phyloP scores from a whole-genome alignment of 495 filamentous ascomycete genomes.

The Penicillium parvum region DNA sequence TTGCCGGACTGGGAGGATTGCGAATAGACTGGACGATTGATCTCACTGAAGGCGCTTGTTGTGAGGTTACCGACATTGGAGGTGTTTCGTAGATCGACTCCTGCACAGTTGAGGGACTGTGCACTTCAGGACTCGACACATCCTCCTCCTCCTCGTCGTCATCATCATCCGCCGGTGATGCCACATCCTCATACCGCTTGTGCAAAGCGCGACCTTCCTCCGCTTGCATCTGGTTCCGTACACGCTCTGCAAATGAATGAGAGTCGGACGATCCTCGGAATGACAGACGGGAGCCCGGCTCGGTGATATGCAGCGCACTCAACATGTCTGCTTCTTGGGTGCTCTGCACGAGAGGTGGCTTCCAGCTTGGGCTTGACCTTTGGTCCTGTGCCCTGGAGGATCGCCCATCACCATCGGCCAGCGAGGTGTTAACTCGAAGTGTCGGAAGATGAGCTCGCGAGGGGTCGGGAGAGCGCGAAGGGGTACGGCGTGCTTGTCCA shows the following conservation, averaged over 20 bases:
- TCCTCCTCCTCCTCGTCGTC: conserved; percentile 27
- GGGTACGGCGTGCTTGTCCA: conserved; percentile 3
- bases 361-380: conserved; percentile 18
- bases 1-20: conserved; percentile 15
- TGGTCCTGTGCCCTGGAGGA: conserved; percentile 12
- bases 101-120: conserved; percentile 27
- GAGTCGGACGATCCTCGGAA: conserved; percentile 41
- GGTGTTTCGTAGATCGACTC: conserved; percentile 28
- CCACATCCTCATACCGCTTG: conserved; percentile 31
- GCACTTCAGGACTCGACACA: conserved; percentile 13
- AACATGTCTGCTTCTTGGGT: conserved; percentile 38
- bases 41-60: conserved; percentile 21
- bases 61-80: too few species aligned
- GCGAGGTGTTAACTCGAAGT: conserved; percentile 40
- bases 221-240: conserved; percentile 66
- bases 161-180: conserved; percentile 24
- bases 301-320: conserved; percentile 28
- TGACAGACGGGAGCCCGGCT: conserved; percentile 37
- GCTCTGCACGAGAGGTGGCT: conserved; percentile 28
- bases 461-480: conserved; percentile 13
- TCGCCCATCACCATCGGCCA: conserved; percentile 24
- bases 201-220: conserved; percentile 70
- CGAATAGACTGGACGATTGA: conserved; percentile 27
- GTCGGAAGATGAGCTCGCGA: conserved; percentile 17
- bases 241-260: conserved; percentile 47